These are phyloP conservation scores for Theobroma grandiflorum DNA, from an alignment of 441 rosid genomes.

Conservation along the genomic window DNA sequence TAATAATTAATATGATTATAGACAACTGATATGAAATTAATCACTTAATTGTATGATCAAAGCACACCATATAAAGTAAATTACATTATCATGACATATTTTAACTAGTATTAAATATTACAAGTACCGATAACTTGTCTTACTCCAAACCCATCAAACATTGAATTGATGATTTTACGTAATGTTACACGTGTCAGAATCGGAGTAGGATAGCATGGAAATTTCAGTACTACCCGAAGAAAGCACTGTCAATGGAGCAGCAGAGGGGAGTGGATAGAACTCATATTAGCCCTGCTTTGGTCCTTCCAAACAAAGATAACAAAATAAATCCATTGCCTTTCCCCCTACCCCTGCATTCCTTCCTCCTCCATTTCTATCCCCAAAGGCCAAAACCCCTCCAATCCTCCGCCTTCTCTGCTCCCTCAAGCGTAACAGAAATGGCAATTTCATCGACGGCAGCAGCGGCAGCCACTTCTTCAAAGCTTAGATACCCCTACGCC, in stretches of 20 bases:
- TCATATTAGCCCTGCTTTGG: constrained; percentile 29
- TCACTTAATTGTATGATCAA: no score
- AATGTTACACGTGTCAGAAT: background rate
- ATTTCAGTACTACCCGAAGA: background rate
- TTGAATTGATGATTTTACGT: no score
- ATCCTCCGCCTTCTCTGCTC: background rate
- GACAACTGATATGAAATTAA: no score
- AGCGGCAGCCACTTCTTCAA: constrained; percentile 29
- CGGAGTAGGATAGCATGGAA: background rate
- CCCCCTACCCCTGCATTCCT: background rate
- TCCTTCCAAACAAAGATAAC: constrained; percentile 41
- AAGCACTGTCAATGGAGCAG: background rate
- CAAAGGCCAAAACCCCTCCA: background rate
- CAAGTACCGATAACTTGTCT: background rate
- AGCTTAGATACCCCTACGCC: constrained; percentile 28
- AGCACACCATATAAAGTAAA: no score
- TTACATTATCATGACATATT: no score
- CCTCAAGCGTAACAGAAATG: constrained; percentile 29
- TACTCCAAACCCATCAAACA: background rate
- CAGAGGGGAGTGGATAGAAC: constrained; percentile 34
- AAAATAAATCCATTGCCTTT: constrained; percentile 6
- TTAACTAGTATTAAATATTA: background rate
- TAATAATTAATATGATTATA: no score
- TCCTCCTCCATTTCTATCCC: background rate
- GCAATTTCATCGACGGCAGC: constrained; percentile 58